phyloP scores from a whole-genome alignment of 768 basidiomycete genomes.

The Imleria badia region DNA sequence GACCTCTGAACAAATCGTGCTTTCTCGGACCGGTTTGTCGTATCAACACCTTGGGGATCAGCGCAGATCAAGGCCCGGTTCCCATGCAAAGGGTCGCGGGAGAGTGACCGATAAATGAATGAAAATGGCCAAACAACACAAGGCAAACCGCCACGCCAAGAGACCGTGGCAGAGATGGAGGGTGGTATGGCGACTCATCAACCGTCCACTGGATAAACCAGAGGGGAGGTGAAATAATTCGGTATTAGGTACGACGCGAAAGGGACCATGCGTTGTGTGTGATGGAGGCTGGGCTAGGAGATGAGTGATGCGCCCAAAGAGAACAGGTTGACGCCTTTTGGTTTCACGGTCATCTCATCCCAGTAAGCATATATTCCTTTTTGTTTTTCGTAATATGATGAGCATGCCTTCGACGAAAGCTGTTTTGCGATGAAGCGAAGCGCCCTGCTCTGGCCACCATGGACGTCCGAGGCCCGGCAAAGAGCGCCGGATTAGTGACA shows the following conservation, averaged over 20 bases:
- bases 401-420: not conserved
- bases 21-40: conserved; percentile 11
- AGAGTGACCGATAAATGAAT: not conserved
- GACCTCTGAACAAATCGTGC: not conserved
- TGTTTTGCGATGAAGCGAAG: not conserved
- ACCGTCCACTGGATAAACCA: not conserved
- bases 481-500: conserved; percentile 1
- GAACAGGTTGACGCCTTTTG: not conserved
- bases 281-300: conserved; percentile 16
- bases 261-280: conserved; percentile 1
- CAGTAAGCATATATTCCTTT: conserved; percentile 2
- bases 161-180: not conserved
- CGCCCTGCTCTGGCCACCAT: not conserved
- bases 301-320: conserved; percentile 22
- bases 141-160: not conserved
- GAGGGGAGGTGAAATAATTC: not conserved
- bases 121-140: not conserved
- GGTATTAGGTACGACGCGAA: conserved; percentile 17
- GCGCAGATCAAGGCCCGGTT: conserved; percentile 5
- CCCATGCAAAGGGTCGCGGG: conserved; percentile 23
- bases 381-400: conserved; percentile 3
- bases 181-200: not conserved
- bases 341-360: not conserved
- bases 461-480: conserved; percentile 22
- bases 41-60: not conserved